These are phyloP conservation scores for Pelagophyceae sp. DNA, from an alignment of 352 stramenopile species.

Conservation along the genomic window DNA sequence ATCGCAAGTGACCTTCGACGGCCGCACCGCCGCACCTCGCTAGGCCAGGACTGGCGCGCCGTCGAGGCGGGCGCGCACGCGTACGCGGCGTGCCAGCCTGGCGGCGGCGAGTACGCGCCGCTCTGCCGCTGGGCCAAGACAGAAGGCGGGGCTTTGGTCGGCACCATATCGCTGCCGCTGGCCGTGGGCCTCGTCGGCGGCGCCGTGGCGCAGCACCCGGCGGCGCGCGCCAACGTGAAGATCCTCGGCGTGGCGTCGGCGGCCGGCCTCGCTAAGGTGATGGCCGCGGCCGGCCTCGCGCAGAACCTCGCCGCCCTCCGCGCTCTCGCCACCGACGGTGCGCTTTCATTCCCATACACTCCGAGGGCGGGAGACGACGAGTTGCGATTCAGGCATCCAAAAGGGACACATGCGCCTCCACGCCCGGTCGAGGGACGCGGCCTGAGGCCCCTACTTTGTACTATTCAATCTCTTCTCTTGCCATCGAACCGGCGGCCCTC, in stretches of 20 bases:
- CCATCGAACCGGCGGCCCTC: too few relatives aligned
- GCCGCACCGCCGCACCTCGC: too few relatives aligned
- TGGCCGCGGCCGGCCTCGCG: slow-evolving; percentile 63
- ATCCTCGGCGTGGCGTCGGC: slow-evolving; percentile 62
- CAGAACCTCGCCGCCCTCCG: slow-evolving; percentile 72
- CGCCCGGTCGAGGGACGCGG: too few relatives aligned
- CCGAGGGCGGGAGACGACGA: too few relatives aligned
- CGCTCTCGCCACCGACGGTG: slow-evolving; percentile 66
- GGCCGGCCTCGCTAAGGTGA: slow-evolving; percentile 52
- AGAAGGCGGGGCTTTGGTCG: slow-evolving; percentile 47
- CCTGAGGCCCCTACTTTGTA: too few relatives aligned
- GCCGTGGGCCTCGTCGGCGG: slow-evolving; percentile 65
- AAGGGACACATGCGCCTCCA: slow-evolving; percentile 25
- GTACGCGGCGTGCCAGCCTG: slow-evolving; percentile 27
- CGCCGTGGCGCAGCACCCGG: slow-evolving; percentile 49
- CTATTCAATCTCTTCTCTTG: too few relatives aligned
- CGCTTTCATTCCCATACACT: too few relatives aligned
- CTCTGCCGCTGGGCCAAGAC: slow-evolving; percentile 57
- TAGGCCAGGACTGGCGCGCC: slow-evolving; percentile 68
- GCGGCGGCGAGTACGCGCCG: slow-evolving; percentile 58
- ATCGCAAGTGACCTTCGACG: too few relatives aligned
- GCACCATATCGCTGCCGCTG: slow-evolving; percentile 62
- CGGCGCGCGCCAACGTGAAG: slow-evolving; percentile 59
- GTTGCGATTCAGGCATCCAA: too few relatives aligned
- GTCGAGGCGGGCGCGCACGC: slow-evolving; percentile 63